These are phyloP conservation scores for Neofusicoccum laricinum DNA, from an alignment of 2,329 filamentous ascomycete species.

Conservation along the genomic window DNA sequence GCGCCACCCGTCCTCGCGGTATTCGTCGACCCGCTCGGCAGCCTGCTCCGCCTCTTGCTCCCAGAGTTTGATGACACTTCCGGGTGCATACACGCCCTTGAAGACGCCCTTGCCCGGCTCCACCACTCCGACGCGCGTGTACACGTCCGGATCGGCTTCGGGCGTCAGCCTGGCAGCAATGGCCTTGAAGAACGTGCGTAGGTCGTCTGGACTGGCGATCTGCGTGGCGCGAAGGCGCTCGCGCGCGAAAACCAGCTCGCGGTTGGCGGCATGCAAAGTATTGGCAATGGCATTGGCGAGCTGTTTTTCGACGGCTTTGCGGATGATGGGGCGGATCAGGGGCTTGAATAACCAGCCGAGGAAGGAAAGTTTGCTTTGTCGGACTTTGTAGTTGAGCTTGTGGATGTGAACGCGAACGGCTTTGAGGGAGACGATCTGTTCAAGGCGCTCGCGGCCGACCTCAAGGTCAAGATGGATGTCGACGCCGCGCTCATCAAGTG, in stretches of 20 bases:
- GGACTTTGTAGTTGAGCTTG: slow-evolving; percentile 76
- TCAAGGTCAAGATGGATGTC: slow-evolving; percentile 85
- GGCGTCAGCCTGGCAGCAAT: slow-evolving; percentile 73
- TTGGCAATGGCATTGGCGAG: slow-evolving; percentile 70
- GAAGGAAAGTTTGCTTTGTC: slow-evolving; percentile 72
- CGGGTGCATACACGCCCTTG: slow-evolving; percentile 80
- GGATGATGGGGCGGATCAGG: slow-evolving; percentile 74
- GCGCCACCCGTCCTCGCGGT: slow-evolving; percentile 70
- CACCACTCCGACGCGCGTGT: slow-evolving; percentile 68
- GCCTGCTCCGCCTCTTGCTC: slow-evolving; percentile 72
- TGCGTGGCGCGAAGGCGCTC: slow-evolving; percentile 83
- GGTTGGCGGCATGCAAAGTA: slow-evolving; percentile 70
- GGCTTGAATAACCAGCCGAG: slow-evolving; percentile 83
- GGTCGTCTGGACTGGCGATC: slow-evolving; percentile 74
- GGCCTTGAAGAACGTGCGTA: slow-evolving; percentile 79
- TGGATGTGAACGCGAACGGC: slow-evolving; percentile 79
- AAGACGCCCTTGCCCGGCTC: slow-evolving; percentile 65
- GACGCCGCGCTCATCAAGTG: slow-evolving; percentile 80
- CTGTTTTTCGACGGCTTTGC: slow-evolving; percentile 74
- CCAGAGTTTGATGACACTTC: slow-evolving; percentile 87
- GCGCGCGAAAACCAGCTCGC: slow-evolving; percentile 81
- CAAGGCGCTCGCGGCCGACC: slow-evolving; percentile 71
- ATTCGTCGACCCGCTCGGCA: slow-evolving; percentile 71
- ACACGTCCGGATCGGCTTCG: slow-evolving; percentile 71
- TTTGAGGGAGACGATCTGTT: slow-evolving; percentile 76